Conservation (phyloP, 495 filamentous ascomycete species). For the Neurospora pannonica region DNA sequence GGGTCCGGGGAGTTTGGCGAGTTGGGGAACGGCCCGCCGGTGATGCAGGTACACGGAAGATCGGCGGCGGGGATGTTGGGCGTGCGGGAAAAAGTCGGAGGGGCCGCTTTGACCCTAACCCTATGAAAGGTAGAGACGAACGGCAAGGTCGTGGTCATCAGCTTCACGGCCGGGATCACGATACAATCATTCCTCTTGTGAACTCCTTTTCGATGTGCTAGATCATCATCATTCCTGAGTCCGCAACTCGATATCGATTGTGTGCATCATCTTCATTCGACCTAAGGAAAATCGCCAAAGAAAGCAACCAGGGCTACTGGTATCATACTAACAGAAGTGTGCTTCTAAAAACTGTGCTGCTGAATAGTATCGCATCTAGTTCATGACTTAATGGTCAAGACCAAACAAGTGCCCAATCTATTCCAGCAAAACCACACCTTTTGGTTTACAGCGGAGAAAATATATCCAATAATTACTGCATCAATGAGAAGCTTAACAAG, state of each 20-base stretch:
- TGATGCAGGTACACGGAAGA: background rate
- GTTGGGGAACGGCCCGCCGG: background rate
- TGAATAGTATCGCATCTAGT: background rate
- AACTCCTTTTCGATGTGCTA: background rate
- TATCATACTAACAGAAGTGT: background rate
- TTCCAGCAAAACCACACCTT: background rate
- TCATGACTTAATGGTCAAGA: background rate
- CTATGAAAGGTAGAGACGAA: background rate
- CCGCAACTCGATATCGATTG: background rate
- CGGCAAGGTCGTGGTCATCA: background rate
- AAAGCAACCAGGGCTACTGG: background rate
- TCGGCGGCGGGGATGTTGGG: background rate
- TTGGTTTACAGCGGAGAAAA: background rate
- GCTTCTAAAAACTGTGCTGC: fast-evolving
- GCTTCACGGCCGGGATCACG: background rate
- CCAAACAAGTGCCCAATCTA: background rate
- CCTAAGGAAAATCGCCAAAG: background rate
- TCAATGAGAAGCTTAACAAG: background rate
- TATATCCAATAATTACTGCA: background rate
- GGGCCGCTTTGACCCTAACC: background rate
- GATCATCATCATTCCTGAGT: background rate
- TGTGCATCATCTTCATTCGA: background rate
- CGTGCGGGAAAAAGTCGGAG: background rate
- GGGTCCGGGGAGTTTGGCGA: background rate
- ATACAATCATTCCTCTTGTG: no score